A percentile compares a stretch with the other conserved stretches of the same genome.
These are phyloP conservation scores for Fusarium humuli DNA, from an alignment of 2,329 filamentous ascomycete genomes.

Conservation along the genomic window DNA sequence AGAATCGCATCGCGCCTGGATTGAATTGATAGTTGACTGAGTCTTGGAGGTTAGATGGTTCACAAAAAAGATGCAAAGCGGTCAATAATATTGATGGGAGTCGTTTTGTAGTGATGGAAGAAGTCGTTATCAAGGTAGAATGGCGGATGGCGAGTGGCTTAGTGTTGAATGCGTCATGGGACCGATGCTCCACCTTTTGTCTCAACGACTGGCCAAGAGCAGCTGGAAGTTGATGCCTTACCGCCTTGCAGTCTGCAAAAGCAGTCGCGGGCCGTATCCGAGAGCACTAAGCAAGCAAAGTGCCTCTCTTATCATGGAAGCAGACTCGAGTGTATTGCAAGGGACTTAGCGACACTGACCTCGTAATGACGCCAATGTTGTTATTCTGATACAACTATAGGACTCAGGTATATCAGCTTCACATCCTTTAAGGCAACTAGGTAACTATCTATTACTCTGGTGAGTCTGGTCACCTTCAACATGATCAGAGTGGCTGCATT, in stretches of 20 bases:
- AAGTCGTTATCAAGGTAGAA: conserved; percentile 44
- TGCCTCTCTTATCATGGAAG: conserved; percentile 25
- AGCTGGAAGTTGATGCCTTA: conserved; percentile 43
- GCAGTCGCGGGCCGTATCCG: conserved; percentile 29
- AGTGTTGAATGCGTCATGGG: conserved; percentile 54
- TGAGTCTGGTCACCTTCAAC: neutral
- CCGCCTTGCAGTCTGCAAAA: conserved; percentile 34
- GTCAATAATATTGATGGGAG: conserved; percentile 16
- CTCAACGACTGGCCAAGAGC: conserved; percentile 27
- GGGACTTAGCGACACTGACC: conserved; percentile 6
- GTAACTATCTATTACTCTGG: neutral
- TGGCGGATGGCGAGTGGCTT: conserved; percentile 45
- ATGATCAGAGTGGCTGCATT: conserved; percentile 1
- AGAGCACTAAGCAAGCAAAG: conserved; percentile 22
- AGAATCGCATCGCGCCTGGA: conserved; percentile 51
- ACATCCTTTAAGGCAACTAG: neutral
- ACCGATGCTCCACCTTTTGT: conserved; percentile 46
- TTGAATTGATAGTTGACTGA: neutral
- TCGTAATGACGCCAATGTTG: conserved; percentile 2
- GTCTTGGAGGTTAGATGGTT: neutral
- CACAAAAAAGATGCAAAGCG: conserved; percentile 5
- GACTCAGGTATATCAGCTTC: neutral
- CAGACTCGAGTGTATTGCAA: conserved; percentile 1
- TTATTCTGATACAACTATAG: neutral
- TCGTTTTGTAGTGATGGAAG: conserved; percentile 34